A percentile compares a stretch with the other conserved stretches of the same genome.
Evolutionary conservation across 306 rosid genomes (phyloP).

Genomic region (Astragalus glycyphyllos): DNA sequence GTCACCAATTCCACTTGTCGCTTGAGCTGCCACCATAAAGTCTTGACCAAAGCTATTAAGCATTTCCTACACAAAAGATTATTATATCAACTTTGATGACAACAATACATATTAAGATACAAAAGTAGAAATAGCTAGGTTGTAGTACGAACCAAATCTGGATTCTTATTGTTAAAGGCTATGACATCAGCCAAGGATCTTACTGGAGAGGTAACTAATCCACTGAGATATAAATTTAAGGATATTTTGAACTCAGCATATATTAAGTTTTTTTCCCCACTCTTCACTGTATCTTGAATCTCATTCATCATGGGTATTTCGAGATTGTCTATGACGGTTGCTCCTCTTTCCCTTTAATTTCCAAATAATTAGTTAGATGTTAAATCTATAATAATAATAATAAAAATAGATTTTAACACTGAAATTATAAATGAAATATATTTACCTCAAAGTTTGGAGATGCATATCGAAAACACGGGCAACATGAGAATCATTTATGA

Average conservation of each 20-base stretch:
- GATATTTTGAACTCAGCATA: conserved; percentile 47
- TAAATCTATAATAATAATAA: too few species aligned
- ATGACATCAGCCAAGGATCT: conserved; percentile 44
- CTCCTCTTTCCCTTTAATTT: conserved; percentile 44
- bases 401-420: too few species aligned
- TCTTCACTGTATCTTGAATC: conserved; percentile 27
- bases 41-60: conserved; percentile 38
- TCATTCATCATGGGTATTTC: conserved; percentile 33
- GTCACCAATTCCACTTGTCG: conserved; percentile 44
- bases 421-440: too few species aligned
- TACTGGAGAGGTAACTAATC: conserved; percentile 41
- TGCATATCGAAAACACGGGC: conserved; percentile 37
- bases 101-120: too few species aligned
- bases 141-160: conserved; percentile 8
- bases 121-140: not conserved
- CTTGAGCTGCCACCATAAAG: conserved; percentile 33
- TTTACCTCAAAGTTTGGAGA: conserved; percentile 44
- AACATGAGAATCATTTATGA: conserved; percentile 27
- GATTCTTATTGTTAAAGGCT: conserved; percentile 42
- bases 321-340: conserved; percentile 46
- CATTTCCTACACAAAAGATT: conserved; percentile 15
- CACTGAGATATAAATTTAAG: conserved; percentile 43
- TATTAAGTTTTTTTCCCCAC: conserved; percentile 30
- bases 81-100: too few species aligned
- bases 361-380: not conserved